Percentiles rank a stretch among this genome's conserved stretches.
These are phyloP conservation scores for Corynascus novoguineensis DNA, from an alignment of 495 filamentous ascomycete genomes.

Conservation along the genomic window DNA sequence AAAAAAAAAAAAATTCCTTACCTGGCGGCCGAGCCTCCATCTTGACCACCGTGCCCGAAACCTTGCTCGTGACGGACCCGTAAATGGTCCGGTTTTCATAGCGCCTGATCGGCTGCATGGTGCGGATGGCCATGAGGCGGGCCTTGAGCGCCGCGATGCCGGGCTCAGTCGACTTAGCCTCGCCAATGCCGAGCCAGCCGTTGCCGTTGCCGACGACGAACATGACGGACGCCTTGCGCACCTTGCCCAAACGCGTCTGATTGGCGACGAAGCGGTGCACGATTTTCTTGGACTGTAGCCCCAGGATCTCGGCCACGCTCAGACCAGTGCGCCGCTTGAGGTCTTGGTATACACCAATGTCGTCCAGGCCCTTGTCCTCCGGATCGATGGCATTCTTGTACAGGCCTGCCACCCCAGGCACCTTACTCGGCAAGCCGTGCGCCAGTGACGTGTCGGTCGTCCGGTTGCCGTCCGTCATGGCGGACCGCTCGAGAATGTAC, in stretches of 20 bases:
- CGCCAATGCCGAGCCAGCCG: conserved; percentile 80
- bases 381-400: conserved; percentile 46
- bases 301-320: conserved; percentile 48
- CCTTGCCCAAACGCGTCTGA: conserved; percentile 94
- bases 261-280: conserved; percentile 73
- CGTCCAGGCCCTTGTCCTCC: conserved; percentile 39
- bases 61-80: conserved; percentile 77
- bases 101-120: conserved; percentile 77
- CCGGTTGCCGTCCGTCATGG: conserved; percentile 32
- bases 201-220: conserved; percentile 77
- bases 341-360: conserved; percentile 37
- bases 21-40: conserved; percentile 81
- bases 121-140: conserved; percentile 68
- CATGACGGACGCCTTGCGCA: conserved; percentile 62
- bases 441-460: conserved; percentile 38
- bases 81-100: conserved; percentile 91
- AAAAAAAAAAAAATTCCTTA: conserved; percentile 39
- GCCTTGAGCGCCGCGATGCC: conserved; percentile 61
- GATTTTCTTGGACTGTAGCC: conserved; percentile 56
- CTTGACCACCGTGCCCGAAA: conserved; percentile 74
- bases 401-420: conserved; percentile 39
- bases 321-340: conserved; percentile 69
- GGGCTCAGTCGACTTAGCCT: conserved; percentile 75
- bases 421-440: conserved; percentile 38
- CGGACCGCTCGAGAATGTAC: conserved; percentile 39